A percentile compares a stretch with the other conserved stretches of the same genome.
Evolutionary conservation across 2,329 filamentous ascomycete genomes (phyloP).

Genomic region (Talaromyces rugulosus): DNA sequence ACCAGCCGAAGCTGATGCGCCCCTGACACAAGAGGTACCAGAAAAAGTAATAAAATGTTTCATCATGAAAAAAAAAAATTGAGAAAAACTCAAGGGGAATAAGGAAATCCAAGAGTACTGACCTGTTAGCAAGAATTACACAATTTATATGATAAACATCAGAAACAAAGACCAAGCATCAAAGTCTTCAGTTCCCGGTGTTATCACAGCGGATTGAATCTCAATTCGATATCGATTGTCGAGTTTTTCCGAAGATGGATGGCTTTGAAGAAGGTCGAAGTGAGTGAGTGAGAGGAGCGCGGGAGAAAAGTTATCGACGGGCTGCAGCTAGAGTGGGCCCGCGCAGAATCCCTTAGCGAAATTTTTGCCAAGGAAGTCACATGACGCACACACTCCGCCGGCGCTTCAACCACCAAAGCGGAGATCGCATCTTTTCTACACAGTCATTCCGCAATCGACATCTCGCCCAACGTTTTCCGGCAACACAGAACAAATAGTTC

Average conservation of each 20-base stretch:
- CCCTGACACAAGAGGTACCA: constrained; percentile 98
- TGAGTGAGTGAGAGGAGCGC: neutral
- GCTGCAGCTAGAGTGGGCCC: neutral
- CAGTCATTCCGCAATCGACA: constrained; percentile 11
- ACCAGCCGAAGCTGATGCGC: constrained; percentile 29
- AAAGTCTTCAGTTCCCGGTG: neutral
- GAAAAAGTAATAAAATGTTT: constrained; percentile 64
- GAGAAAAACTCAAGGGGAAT: neutral
- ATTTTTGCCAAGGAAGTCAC: constrained; percentile 10
- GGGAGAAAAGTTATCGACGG: neutral
- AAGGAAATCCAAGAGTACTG: constrained; percentile 4
- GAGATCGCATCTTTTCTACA: constrained; percentile 2
- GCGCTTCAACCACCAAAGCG: constrained; percentile 4
- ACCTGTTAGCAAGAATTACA: neutral
- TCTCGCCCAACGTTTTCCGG: constrained; percentile 12
- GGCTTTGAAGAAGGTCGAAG: neutral
- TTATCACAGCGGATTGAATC: neutral
- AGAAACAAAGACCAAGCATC: neutral
- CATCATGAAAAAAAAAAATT: constrained; percentile 56
- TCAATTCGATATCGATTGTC: neutral
- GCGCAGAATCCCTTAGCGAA: constrained; percentile 9
- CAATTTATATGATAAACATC: neutral
- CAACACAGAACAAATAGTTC: constrained; percentile 13
- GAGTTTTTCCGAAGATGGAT: neutral
- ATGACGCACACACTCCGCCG: constrained; percentile 13